Evolutionary conservation across 257 asterid species (phyloP).

Genomic region (Perilla frutescens): DNA sequence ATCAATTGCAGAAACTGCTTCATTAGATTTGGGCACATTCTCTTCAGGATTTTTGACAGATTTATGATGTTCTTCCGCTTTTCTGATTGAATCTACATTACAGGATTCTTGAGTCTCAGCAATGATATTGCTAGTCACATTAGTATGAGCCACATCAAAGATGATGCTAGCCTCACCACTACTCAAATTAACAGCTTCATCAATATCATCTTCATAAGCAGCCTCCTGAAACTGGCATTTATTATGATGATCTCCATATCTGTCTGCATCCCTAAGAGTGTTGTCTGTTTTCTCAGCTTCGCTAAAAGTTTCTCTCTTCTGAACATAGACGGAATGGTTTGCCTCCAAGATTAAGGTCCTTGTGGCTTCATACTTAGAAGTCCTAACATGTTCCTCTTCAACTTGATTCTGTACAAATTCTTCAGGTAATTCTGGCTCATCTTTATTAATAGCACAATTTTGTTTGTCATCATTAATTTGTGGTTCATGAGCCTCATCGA

Average conservation of each 20-base stretch:
- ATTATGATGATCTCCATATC: conserved; percentile 36
- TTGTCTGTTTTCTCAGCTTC: conserved; percentile 42
- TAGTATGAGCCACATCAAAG: conserved; percentile 35
- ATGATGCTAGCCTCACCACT: conserved; percentile 34
- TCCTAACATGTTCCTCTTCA: conserved; percentile 40
- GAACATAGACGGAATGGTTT: conserved; percentile 41
- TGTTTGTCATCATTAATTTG: conserved; percentile 42
- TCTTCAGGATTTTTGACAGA: conserved; percentile 34
- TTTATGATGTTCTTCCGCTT: conserved; percentile 41
- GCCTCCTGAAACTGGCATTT: conserved; percentile 43
- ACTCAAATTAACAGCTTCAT: conserved; percentile 45
- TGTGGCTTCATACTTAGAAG: conserved; percentile 39
- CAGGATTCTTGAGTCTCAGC: conserved; percentile 46
- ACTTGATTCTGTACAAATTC: conserved; percentile 31
- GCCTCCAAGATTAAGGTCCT: conserved; percentile 36
- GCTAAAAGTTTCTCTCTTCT: conserved; percentile 30
- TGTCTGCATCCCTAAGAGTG: conserved; percentile 30
- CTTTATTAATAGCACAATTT: conserved; percentile 38
- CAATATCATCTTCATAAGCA: conserved; percentile 39
- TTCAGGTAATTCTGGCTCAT: conserved; percentile 38
- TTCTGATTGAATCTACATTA: conserved; percentile 36
- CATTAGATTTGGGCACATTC: conserved; percentile 36
- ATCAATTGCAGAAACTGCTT: conserved; percentile 38
- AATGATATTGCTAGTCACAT: conserved; percentile 33
- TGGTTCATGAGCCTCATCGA: conserved; percentile 38